Base-by-base conservation (phyloP, 2,329 filamentous ascomycete species). In the Alternaria brassicicola region DNA sequence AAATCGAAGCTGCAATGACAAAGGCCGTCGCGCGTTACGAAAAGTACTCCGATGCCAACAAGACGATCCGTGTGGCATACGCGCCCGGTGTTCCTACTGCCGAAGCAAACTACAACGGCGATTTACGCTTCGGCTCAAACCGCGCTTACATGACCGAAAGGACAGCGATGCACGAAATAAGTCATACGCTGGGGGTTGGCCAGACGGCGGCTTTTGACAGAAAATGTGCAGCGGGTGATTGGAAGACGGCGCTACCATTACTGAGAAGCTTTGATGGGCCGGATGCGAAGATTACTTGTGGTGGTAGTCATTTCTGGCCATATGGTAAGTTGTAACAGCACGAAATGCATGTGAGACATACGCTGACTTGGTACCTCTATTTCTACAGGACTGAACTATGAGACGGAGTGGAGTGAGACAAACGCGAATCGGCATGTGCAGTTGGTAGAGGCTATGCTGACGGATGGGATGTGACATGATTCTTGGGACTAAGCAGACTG, bases 101-200 rank as follows among this genome's bases (percentile, higher is more conserved):
- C 2, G 73, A 76, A 55, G 73, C 72, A n/a, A 68, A 63, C 54
- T 76, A 74, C 64, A 74, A 73, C 55, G 73, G 73, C 35, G 70
- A 74, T 53, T 57, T 76, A 12, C 71, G 73, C 31, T 76, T 76
- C 54, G 73, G 73, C 17, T 69, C 66, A 12, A 65, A 76, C 52
- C 57, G 72, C 8, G 49, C 68, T 4, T 76, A 75, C 63, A 76
- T 76, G 73, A 73, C 61, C 2, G 65, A 76, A 61, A 70, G 73
- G 43, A 75, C 72, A 10, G 73, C 73, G 3, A 69, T 76, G 72
- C 73, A 76, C 35, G 73, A 76, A 49, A 75, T 76, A 53, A 59
- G 61, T 15, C 73, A 76, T 47, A 76, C 73, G 2, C 59, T 76
- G 6, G 73, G 73, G 2, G 67, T 76, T 2, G 72, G 73, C 3